Base-by-base conservation (phyloP, 768 basidiomycete species). In the Leccinum boreale region DNA sequence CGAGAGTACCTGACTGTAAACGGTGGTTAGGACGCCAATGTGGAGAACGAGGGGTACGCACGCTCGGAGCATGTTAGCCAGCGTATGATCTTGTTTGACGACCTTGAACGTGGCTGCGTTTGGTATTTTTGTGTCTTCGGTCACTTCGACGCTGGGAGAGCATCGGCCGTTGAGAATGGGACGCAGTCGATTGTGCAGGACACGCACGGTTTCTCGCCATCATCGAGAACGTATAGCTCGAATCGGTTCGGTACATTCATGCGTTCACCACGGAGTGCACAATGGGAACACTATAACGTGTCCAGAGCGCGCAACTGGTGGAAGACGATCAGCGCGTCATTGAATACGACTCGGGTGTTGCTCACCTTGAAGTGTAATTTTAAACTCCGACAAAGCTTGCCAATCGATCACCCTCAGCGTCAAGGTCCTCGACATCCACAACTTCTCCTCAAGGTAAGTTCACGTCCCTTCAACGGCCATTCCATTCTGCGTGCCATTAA, bases 211-310 rank as follows among this genome's bases (percentile, higher is more conserved):
- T 89, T 90, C 79, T 99, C 95, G 69, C 89, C 92, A 65, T 98
- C 94, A 19, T 94, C 92, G 49, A 98, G 81, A 50, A 96, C 89
- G 71, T 85, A 97, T 63, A 92, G 80, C 74, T 97, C 94, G 68
- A 87, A 90, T 63, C 96, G 85, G 70, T 87, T 86, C n/a, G 94
- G 94, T 48, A 94, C 94, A 77, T 99, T 99, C 90, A 97, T 92
- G 50, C 45, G 50, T 60, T 49, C 47, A 55, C 55, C 33, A 52
- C 46, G 28, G 49, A 23, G 23, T 31, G 19, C 10, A 19, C 35
- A 14, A 53, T 55, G 51, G 45, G 36, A 31, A 36, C 29, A 9
- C 24, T 48, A 47, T 7, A 19, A 48, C 0, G 62, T 55, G 35
- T 58, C 44, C 58, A 28, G 54, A 28, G 19, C 14, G 23, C 10